Base-by-base conservation (phyloP, 345 rosid species). In the Eucalyptus albens region DNA sequence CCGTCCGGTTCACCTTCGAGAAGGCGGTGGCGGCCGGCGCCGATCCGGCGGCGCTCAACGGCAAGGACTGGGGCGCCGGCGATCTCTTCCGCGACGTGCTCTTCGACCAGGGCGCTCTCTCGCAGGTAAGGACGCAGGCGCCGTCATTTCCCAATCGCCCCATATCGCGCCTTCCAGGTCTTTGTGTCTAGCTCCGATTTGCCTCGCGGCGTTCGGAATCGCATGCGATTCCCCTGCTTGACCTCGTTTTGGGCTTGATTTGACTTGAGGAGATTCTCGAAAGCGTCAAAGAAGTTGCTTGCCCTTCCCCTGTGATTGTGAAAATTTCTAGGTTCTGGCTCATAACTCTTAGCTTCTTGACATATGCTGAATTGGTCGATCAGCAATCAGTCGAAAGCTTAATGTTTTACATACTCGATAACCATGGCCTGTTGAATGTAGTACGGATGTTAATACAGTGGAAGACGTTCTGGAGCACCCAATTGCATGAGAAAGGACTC, bases 41-140 rank as follows among this genome's bases (percentile, higher is more conserved):
- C 45, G 93, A 95, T 60, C 96, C 99, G 86, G 90, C 96, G 12
- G 89, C 97, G n/a, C 93, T 95, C n/a, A 89, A 90, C 50, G 97
- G 98, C 91, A 95, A 94, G 90, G 99, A 97, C n/a, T 97, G 99
- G 99, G 98, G 98, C 29, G 95, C 95, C 87, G 88, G 91, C 80
- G 98, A 96, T 82, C 95, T 96, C 92, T 97, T 97, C 95, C 96
- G 94, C 59, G 94, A 94, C 49, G 92, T 95, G 90, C 95, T 97
- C 91, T 93, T 93, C 92, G 96, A 95, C 55, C 95, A 93, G 90
- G 92, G 94, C 88, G 92, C 90, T 19, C 93, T 94, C 89, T 91
- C 97, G 22, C 95, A 96, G 93, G 99, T 94, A 88, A 77, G 47
- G 85, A 37, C 24, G 15, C 85, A 6, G 47, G 85, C 44, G 15